Percentiles rank a stretch among this genome's conserved stretches.
Conservation (phyloP, 176 grass and related monocot species). For the Elaeis guineensis region DNA sequence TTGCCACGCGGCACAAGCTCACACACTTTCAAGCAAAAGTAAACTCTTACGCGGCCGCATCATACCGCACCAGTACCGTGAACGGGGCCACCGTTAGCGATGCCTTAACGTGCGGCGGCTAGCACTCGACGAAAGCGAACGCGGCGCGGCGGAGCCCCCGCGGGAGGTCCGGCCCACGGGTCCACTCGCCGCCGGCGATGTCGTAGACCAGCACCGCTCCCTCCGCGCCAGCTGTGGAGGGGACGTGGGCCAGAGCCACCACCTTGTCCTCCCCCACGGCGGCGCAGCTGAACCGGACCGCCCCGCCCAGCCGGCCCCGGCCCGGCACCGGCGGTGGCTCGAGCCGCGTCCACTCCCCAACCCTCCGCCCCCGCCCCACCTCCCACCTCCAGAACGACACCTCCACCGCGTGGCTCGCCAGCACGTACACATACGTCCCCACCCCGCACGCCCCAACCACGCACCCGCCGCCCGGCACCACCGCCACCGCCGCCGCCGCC, state of each 20-base stretch:
- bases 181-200: constrained; percentile 58
- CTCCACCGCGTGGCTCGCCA: constrained; percentile 75
- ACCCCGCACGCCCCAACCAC: constrained; percentile 67
- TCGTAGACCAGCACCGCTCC: constrained; percentile 69
- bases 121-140: constrained; percentile 55
- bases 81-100: too few relatives aligned
- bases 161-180: constrained; percentile 46
- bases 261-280: constrained; percentile 42
- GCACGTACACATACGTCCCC: constrained; percentile 51
- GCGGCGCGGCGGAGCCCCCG: constrained; percentile 43
- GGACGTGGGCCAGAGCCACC: constrained; percentile 47
- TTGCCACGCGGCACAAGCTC: too few relatives aligned
- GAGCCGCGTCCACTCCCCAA: constrained; percentile 47
- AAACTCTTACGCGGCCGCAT: too few relatives aligned
- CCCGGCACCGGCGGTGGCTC: constrained; percentile 51
- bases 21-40: too few relatives aligned
- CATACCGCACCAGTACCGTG: too few relatives aligned
- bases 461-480: constrained; percentile 63
- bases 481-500: neutral
- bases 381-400: constrained; percentile 78
- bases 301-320: constrained; percentile 36
- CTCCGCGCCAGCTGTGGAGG: constrained; percentile 15
- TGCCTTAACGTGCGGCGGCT: neutral
- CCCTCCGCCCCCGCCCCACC: neutral
- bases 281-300: constrained; percentile 54